These are phyloP conservation scores for Shiraia sp. DNA, from an alignment of 2,329 filamentous ascomycete genomes.

Conservation along the genomic window DNA sequence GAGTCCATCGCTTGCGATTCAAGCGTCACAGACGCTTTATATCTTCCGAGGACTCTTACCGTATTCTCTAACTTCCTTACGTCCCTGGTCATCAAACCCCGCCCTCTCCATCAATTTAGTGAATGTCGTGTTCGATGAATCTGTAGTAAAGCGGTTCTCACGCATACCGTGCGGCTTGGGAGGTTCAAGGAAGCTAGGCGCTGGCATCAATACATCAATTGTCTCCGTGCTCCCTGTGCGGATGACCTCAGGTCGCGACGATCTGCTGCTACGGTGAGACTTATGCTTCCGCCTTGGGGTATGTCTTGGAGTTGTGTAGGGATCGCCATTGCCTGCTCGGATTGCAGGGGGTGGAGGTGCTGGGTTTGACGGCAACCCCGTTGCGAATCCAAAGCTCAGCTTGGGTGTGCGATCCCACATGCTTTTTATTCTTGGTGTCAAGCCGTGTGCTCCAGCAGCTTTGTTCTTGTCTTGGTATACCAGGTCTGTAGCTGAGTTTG, in stretches of 20 bases:
- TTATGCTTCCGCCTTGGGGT: conserved; percentile 28
- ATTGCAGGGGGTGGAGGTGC: conserved; percentile 28
- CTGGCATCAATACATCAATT: conserved; percentile 50
- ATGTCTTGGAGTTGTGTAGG: conserved; percentile 36
- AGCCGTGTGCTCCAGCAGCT: conserved; percentile 18
- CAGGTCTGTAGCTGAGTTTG: conserved; percentile 31
- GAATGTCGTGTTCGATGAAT: conserved; percentile 44
- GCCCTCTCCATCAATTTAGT: conserved; percentile 49
- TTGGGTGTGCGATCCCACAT: conserved; percentile 43
- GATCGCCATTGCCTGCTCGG: conserved; percentile 34
- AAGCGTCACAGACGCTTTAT: not conserved
- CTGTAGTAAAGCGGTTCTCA: conserved; percentile 37
- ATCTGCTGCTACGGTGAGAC: conserved; percentile 19
- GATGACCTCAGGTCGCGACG: conserved; percentile 11
- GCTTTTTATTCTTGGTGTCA: conserved; percentile 39
- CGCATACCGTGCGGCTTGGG: conserved; percentile 37
- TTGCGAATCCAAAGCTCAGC: conserved; percentile 32
- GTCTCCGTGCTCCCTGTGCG: conserved; percentile 48
- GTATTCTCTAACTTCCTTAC: conserved; percentile 33
- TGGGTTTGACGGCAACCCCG: conserved; percentile 23
- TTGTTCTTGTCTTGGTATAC: conserved; percentile 25
- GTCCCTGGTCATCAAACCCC: conserved; percentile 41
- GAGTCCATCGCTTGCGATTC: too few species aligned
- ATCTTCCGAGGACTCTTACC: conserved; percentile 8
- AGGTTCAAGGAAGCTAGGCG: conserved; percentile 39